These are phyloP conservation scores for Tympanopsis confertula DNA, from an alignment of 2,329 filamentous ascomycete genomes.

Conservation along the genomic window DNA sequence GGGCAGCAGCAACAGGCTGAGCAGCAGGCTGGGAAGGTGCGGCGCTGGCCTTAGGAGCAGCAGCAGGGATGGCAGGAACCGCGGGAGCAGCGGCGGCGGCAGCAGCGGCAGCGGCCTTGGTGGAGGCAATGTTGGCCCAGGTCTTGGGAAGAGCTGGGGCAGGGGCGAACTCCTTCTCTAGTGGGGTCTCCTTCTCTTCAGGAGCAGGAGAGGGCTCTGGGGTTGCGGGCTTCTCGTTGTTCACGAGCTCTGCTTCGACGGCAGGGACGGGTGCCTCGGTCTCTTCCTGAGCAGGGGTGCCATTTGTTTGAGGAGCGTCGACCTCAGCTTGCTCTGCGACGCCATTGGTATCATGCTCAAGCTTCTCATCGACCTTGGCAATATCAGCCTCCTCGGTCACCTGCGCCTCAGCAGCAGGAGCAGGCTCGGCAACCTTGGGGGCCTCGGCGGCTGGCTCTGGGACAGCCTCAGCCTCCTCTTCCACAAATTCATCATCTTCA, in stretches of 20 bases:
- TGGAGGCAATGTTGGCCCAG: conserved; percentile 36
- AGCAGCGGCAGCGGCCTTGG: conserved; percentile 8
- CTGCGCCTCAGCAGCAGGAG: conserved; percentile 6
- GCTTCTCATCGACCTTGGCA: conserved; percentile 7
- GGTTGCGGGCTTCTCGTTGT: conserved; percentile 3
- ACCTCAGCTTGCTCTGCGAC: background rate
- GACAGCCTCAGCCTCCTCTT: conserved; percentile 20
- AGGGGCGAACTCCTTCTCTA: conserved; percentile 12
- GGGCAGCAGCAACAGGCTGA: conserved; percentile 31
- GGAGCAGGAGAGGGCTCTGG: conserved; percentile 5
- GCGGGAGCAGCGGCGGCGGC: conserved; percentile 2
- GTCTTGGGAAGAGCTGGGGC: conserved; percentile 17
- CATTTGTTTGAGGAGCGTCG: background rate
- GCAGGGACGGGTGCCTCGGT: conserved; percentile 3
- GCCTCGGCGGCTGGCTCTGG: background rate
- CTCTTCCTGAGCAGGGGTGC: background rate
- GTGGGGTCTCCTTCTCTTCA: conserved; percentile 7
- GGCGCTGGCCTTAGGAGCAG: conserved; percentile 8
- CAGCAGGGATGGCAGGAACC: conserved; percentile 13
- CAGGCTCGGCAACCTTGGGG: background rate
- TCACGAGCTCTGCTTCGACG: conserved; percentile 6
- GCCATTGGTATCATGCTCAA: conserved; percentile 2
- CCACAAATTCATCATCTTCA: conserved; percentile 44
- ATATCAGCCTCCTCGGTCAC: conserved; percentile 6
- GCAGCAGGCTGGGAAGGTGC: conserved; percentile 10